Percentiles rank a stretch among this genome's conserved stretches.
phyloP scores from a whole-genome alignment of 1,139 yeast species.

The Sugiyamaella castrensis region DNA sequence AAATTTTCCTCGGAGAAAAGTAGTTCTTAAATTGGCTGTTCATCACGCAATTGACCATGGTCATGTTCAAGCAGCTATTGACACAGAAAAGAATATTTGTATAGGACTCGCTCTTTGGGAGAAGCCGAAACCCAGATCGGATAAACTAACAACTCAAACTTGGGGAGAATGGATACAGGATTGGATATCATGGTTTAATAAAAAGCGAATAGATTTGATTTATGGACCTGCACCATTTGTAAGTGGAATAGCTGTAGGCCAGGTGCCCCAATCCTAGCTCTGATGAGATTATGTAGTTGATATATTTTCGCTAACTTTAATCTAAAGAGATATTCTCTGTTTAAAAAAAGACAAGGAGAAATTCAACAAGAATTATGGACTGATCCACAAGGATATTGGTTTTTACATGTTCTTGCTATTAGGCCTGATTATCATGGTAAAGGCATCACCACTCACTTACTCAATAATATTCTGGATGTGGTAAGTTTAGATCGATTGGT shows the following conservation, averaged over 20 bases:
- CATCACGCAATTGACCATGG: neutral
- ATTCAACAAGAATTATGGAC: constrained; percentile 2
- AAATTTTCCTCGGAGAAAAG: neutral
- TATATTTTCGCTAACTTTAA: neutral
- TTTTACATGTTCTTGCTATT: constrained; percentile 5
- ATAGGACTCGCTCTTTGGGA: constrained; percentile 9
- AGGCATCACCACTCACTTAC: constrained; percentile 6
- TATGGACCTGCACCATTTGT: constrained; percentile 6
- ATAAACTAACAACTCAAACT: neutral
- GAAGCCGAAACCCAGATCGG: neutral
- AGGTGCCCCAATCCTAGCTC: neutral
- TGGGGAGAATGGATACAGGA: constrained; percentile 6
- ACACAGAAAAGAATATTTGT: neutral
- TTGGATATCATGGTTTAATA: neutral
- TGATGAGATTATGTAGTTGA: neutral
- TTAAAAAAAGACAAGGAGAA: neutral
- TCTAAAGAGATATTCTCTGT: neutral
- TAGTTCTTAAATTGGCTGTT: neutral
- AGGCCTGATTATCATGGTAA: constrained; percentile 7
- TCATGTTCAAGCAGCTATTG: constrained; percentile 1
- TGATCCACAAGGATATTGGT: constrained; percentile 6
- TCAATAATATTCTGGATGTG: constrained; percentile 1
- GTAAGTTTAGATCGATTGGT: too few species aligned
- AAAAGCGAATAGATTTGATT: constrained; percentile 3
- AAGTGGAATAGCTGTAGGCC: neutral